These are phyloP conservation scores for Jackrogersella multiformis DNA, from an alignment of 495 filamentous ascomycete species.

Conservation along the genomic window DNA sequence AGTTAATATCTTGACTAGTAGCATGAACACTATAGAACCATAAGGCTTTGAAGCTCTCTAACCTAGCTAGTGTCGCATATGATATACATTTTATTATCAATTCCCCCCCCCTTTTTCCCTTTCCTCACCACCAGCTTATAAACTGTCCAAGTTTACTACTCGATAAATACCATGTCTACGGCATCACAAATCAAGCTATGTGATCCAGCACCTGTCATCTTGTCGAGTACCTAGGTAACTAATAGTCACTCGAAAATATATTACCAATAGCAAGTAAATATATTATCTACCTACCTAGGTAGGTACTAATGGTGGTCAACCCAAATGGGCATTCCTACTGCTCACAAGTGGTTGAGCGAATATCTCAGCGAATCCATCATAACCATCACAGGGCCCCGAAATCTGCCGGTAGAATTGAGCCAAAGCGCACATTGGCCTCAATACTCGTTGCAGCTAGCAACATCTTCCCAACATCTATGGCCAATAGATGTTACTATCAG, in stretches of 20 bases:
- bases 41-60: too few relatives aligned
- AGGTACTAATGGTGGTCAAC: too few relatives aligned
- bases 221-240: constrained; percentile 49
- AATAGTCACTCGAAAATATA: constrained; percentile 47
- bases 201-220: constrained; percentile 45
- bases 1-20: too few relatives aligned
- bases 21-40: too few relatives aligned
- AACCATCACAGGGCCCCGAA: too few relatives aligned
- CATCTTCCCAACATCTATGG: neutral
- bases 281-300: too few relatives aligned
- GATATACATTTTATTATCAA: constrained; percentile 35
- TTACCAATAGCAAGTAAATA: too few relatives aligned
- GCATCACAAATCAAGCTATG: constrained; percentile 46
- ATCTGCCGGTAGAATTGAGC: too few relatives aligned
- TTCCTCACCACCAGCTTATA: neutral
- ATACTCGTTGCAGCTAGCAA: neutral
- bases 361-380: too few relatives aligned
- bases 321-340: too few relatives aligned
- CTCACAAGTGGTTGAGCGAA: too few relatives aligned
- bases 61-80: constrained; percentile 47
- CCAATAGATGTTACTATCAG: neutral
- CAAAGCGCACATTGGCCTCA: neutral
- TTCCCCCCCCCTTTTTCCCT: neutral
- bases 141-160: constrained; percentile 42
- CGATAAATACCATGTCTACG: constrained; percentile 41